Percentiles rank a stretch among this genome's conserved stretches.
These are phyloP conservation scores for Orbilia brochopaga DNA, from an alignment of 2,329 filamentous ascomycete genomes.

Conservation along the genomic window DNA sequence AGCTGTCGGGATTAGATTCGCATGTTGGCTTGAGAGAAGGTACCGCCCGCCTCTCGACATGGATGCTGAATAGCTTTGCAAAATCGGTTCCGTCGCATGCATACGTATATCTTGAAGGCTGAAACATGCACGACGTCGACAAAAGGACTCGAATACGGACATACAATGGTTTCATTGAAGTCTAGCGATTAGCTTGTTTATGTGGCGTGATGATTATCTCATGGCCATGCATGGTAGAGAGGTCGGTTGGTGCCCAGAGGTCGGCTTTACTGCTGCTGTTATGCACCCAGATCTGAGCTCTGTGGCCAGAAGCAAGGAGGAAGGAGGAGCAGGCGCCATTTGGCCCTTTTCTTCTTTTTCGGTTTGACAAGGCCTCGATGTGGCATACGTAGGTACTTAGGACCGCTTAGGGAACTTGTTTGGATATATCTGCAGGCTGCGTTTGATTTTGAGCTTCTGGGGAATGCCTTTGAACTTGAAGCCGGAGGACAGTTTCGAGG, in stretches of 20 bases:
- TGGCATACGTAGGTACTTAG: slow-evolving; percentile 28
- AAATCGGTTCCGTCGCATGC: too few species aligned
- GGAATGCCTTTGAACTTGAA: slow-evolving; percentile 9
- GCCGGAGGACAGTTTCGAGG: slow-evolving; percentile 24
- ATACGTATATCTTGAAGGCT: too few species aligned
- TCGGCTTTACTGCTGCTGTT: slow-evolving; percentile 24
- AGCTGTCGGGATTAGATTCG: too few species aligned
- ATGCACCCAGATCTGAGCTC: slow-evolving; percentile 46
- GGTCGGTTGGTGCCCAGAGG: slow-evolving; percentile 13
- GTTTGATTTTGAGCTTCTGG: background rate
- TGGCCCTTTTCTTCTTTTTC: slow-evolving; percentile 32
- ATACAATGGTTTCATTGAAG: too few species aligned
- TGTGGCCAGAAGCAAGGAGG: slow-evolving; percentile 33
- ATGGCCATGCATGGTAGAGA: background rate
- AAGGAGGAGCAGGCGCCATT: slow-evolving; percentile 38
- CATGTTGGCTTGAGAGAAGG: too few species aligned
- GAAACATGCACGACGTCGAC: too few species aligned
- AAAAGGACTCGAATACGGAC: too few species aligned
- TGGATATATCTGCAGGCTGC: slow-evolving; percentile 19
- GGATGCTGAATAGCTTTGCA: too few species aligned
- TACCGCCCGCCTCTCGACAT: too few species aligned
- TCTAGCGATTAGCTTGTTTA: slow-evolving; percentile 3
- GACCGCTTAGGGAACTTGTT: slow-evolving; percentile 1
- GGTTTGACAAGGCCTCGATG: slow-evolving; percentile 48
- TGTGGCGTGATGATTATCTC: slow-evolving; percentile 40